A percentile compares a stretch with the other conserved stretches of the same genome.
Conservation (phyloP, 2,329 filamentous ascomycete species). For the Claviceps arundinis region DNA sequence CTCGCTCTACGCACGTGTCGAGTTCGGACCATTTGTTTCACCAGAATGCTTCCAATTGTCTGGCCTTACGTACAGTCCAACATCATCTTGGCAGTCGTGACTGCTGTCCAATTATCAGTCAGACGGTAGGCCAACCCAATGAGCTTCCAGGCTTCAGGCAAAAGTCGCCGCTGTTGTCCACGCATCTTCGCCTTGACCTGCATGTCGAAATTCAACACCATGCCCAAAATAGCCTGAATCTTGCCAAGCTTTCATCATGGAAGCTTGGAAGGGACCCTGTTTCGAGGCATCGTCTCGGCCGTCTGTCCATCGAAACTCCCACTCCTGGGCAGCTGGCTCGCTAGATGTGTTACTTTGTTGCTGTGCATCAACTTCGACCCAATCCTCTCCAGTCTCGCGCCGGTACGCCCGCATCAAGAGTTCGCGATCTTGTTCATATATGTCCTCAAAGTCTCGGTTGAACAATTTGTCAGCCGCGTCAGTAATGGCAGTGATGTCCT, state of each 20-base stretch:
- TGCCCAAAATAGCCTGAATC: conserved; percentile 87
- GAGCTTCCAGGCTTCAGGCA: conserved; percentile 20
- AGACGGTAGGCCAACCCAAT: background rate
- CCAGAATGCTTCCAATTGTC: background rate
- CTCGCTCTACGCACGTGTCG: background rate
- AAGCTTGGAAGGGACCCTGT: conserved; percentile 77
- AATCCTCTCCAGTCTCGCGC: conserved; percentile 76
- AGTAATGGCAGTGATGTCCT: conserved; percentile 70
- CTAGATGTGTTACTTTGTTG: conserved; percentile 9
- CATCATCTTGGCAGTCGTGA: background rate
- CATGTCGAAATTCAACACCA: conserved; percentile 64
- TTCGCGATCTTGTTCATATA: conserved; percentile 84
- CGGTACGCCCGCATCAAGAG: conserved; percentile 69
- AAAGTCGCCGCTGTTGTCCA: conserved; percentile 43
- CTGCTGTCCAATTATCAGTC: background rate
- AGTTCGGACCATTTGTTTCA: background rate
- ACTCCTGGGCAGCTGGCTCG: conserved; percentile 25
- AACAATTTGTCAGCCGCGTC: conserved; percentile 81
- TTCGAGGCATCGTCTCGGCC: conserved; percentile 64
- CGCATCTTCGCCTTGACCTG: conserved; percentile 34
- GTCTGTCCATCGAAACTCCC: conserved; percentile 91
- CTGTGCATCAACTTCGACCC: conserved; percentile 40
- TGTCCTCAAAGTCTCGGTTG: conserved; percentile 69
- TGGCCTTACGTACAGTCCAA: background rate
- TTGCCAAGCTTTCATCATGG: conserved; percentile 83